Evolutionary conservation across 1,139 yeast species (phyloP), one percentile per base, ranked within the genome.

Genomic region (Hyphopichia fennica): DNA sequence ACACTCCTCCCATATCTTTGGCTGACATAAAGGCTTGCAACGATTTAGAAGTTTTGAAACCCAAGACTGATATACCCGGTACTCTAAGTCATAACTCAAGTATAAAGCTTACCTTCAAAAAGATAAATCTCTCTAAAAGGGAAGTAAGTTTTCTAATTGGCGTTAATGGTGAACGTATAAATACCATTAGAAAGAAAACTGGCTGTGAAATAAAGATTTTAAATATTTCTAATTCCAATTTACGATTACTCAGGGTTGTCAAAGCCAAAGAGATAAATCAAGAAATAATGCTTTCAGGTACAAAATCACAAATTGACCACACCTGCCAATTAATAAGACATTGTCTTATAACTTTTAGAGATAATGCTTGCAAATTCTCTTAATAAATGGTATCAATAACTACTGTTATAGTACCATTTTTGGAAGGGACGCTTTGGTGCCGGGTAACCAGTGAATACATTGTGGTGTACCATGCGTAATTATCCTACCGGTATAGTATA

Each of bases 91-190:
- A n/a, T 9, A 20, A 9, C 23, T 6, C 23, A 20, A 20, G 23
- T 20, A 5, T n/a, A 25, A n/a, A 7, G n/a, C 13, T 11, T 9
- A n/a, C 8, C 8, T 25, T 25, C 13, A 25, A n/a, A 11, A 25
- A 25, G 11, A 25, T 25, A n/a, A 25, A 14, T 8, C 37, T 34
- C 16, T 11, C 30, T 3, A 37, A 60, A 40, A 51, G 51, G 13
- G 65, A 67, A 43, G 67, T 66, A 1, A 55, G 62, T n/a, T 56
- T 55, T 17, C 44, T 67, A 2, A 52, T 68, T 23, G 72, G 73
- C 3, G 46, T 49, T 22, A 53, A 58, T 15, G 72, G 69, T 1
- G 40, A 43, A 1, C 45, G 65, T 36, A 52, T 68, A 11, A 50
- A 51, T 40, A 41, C 49, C 8, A 63, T 67, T 14, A 49, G 71